Evolutionary conservation across 345 rosid species (phyloP).

Genomic region (Heritiera littoralis): DNA sequence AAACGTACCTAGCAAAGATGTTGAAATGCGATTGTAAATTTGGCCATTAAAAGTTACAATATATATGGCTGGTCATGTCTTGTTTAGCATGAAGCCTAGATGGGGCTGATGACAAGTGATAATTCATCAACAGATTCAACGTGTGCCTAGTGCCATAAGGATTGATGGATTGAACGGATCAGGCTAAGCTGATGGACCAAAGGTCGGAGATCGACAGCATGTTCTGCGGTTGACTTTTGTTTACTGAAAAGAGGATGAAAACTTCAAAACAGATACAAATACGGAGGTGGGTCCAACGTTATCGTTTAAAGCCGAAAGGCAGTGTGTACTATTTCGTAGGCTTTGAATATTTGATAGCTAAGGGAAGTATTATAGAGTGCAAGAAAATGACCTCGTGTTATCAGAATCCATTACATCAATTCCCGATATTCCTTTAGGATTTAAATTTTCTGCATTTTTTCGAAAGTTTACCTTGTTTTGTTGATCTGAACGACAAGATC

Average conservation of each 20-base stretch:
- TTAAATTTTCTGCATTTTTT: neutral
- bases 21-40: neutral
- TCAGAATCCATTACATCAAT: neutral
- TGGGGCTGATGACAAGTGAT: neutral
- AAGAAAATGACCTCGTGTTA: neutral
- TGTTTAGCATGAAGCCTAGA: neutral
- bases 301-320: neutral
- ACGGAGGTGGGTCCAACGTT: neutral
- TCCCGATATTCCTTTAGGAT: neutral
- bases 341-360: neutral
- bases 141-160: neutral
- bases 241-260: constrained; percentile 5
- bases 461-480: neutral
- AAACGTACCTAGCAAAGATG: too few species aligned
- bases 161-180: neutral
- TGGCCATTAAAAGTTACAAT: neutral
- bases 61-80: neutral
- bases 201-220: neutral
- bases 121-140: neutral
- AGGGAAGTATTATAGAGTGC: neutral
- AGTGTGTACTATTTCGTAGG: too few species aligned
- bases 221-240: constrained; percentile 21
- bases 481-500: neutral
- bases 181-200: constrained; percentile 1
- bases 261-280: constrained; percentile 1